A percentile compares a stretch with the other conserved stretches of the same genome.
Evolutionary conservation across 2,329 filamentous ascomycete genomes (phyloP).

Genomic region (Claviceps arundinis): DNA sequence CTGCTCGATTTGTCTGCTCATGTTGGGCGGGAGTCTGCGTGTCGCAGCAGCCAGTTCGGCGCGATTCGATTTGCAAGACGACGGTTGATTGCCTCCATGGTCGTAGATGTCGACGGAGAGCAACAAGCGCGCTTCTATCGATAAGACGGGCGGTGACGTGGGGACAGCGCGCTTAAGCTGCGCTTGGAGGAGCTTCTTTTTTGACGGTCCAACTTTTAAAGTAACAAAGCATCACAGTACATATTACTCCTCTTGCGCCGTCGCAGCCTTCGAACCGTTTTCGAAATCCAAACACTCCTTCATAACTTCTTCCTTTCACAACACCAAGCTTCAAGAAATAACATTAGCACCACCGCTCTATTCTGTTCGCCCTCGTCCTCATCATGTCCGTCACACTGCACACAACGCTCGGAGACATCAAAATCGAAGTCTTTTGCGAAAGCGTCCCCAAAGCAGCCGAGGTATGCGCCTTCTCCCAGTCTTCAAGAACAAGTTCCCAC

Average conservation of each 20-base stretch:
- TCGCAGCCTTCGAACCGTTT: too few relatives aligned
- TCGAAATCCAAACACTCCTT: not conserved
- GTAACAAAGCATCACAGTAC: too few relatives aligned
- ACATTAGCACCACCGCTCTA: not conserved
- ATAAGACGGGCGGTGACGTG: too few relatives aligned
- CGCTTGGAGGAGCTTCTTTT: too few relatives aligned
- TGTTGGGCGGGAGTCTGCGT: constrained; percentile 18
- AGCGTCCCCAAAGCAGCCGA: constrained; percentile 86
- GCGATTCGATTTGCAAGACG: too few relatives aligned
- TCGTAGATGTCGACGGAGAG: too few relatives aligned
- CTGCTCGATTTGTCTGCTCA: constrained; percentile 65
- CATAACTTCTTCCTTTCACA: not conserved
- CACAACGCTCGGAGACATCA: constrained; percentile 79
- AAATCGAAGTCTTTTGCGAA: constrained; percentile 93
- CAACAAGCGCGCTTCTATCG: too few relatives aligned
- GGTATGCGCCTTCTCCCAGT: constrained; percentile 28
- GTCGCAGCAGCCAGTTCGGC: not conserved
- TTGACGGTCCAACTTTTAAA: too few relatives aligned
- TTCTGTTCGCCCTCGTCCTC: not conserved
- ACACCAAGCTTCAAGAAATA: not conserved
- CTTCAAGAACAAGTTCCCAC: not conserved
- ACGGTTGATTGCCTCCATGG: not conserved
- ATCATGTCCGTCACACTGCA: constrained; percentile 62
- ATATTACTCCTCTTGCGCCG: too few relatives aligned
- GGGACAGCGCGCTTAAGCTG: too few relatives aligned